Evolutionary conservation across 805 yeast genomes (phyloP).

Genomic region (Ogataea paradorogensis): DNA sequence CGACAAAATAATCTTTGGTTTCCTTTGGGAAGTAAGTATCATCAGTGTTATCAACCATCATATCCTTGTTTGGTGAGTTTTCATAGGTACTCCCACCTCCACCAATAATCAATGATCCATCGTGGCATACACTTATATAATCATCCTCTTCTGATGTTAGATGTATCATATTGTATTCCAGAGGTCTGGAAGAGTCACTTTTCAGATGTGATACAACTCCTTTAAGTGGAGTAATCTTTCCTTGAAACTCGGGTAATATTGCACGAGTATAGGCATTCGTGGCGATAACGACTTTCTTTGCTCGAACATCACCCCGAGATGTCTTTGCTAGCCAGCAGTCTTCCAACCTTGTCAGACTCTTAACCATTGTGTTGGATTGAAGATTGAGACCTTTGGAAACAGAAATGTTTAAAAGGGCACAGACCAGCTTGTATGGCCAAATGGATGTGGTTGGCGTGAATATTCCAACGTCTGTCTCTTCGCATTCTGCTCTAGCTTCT

Average conservation of each 20-base stretch:
- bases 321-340: conserved; percentile 35
- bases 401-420: conserved; percentile 32
- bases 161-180: conserved; percentile 19
- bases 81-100: conserved; percentile 25
- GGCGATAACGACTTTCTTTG: conserved; percentile 36
- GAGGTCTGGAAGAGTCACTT: conserved; percentile 9
- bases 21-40: conserved; percentile 32
- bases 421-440: conserved; percentile 45
- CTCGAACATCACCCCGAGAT: conserved; percentile 22
- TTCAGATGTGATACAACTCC: conserved; percentile 32
- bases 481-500: conserved; percentile 29
- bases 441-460: conserved; percentile 41
- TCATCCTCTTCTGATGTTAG: conserved; percentile 21
- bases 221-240: conserved; percentile 36
- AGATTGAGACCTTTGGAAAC: conserved; percentile 38
- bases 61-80: conserved; percentile 2
- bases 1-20: conserved; percentile 24
- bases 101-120: conserved; percentile 37
- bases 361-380: conserved; percentile 42
- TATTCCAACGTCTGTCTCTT: conserved; percentile 30
- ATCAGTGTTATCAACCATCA: conserved; percentile 29
- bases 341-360: conserved; percentile 24
- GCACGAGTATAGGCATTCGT: conserved; percentile 37
- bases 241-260: conserved; percentile 25
- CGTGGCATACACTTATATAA: conserved; percentile 36